Evolutionary conservation across 345 rosid species (phyloP).

Genomic region (Reutealis trisperma): DNA sequence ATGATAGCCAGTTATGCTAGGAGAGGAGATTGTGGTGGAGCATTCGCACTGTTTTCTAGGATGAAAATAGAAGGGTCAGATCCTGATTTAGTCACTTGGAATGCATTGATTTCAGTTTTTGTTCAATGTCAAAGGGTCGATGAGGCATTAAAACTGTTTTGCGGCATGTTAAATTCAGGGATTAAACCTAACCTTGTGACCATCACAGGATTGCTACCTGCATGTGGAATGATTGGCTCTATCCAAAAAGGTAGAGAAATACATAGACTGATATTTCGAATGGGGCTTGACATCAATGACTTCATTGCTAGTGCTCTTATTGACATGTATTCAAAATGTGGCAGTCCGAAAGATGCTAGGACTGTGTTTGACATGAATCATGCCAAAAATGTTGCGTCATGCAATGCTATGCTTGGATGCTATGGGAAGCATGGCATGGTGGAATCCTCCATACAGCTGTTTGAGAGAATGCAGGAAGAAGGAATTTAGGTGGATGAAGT

Average conservation of each 20-base stretch:
- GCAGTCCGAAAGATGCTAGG: too few species aligned
- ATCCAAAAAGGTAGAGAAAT: too few species aligned
- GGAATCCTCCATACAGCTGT: not conserved
- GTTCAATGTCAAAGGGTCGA: too few species aligned
- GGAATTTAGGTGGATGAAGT: conserved; percentile 4
- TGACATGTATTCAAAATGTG: too few species aligned
- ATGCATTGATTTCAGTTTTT: conserved; percentile 8
- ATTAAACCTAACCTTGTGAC: too few species aligned
- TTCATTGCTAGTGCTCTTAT: too few species aligned
- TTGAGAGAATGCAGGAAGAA: conserved; percentile 3
- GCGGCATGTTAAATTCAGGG: too few species aligned
- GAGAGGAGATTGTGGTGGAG: conserved; percentile 39
- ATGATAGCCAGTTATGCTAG: conserved; percentile 45
- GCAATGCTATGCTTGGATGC: conserved; percentile 5
- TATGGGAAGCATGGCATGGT: conserved; percentile 10
- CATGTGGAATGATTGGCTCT: too few species aligned
- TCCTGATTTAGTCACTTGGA: conserved; percentile 33
- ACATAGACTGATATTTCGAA: too few species aligned
- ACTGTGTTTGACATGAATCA: not conserved
- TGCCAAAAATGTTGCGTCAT: not conserved
- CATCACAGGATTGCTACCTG: too few species aligned
- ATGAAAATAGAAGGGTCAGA: conserved; percentile 44
- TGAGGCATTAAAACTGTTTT: too few species aligned
- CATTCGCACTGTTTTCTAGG: conserved; percentile 29
- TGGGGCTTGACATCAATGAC: too few species aligned